These are phyloP conservation scores for Wickerhamiella qilinensis DNA, from an alignment of 805 yeast species.

Conservation along the genomic window DNA sequence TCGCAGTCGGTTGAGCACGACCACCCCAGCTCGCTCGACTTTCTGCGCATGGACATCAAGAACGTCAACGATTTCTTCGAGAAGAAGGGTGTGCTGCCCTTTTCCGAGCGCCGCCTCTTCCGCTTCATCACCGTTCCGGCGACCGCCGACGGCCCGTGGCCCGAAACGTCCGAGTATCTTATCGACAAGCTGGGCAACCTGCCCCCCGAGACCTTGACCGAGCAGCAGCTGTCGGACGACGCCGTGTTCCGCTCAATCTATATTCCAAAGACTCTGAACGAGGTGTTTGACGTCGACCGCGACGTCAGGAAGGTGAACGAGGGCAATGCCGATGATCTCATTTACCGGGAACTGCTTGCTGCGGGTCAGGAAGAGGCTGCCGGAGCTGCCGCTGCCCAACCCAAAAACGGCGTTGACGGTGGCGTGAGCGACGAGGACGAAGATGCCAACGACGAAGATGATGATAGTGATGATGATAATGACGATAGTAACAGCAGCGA, in stretches of 20 bases:
- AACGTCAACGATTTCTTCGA: slow-evolving; percentile 82
- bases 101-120: slow-evolving; percentile 70
- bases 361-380: background rate
- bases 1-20: slow-evolving; percentile 97
- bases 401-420: slow-evolving; percentile 10
- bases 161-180: slow-evolving; percentile 20
- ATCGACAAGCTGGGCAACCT: slow-evolving; percentile 13
- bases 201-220: slow-evolving; percentile 18
- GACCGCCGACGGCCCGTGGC: slow-evolving; percentile 24
- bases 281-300: slow-evolving; percentile 43
- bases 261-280: slow-evolving; percentile 50
- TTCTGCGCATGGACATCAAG: slow-evolving; percentile 92
- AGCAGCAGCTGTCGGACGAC: slow-evolving; percentile 49
- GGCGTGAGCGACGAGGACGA: slow-evolving; percentile 11
- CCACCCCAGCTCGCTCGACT: slow-evolving; percentile 92
- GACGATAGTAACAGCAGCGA: slow-evolving; percentile 7
- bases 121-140: slow-evolving; percentile 38
- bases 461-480: slow-evolving; percentile 18
- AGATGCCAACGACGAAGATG: slow-evolving; percentile 21
- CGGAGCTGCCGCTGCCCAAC: too few species aligned
- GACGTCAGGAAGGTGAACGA: slow-evolving; percentile 37
- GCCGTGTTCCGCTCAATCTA: slow-evolving; percentile 74
- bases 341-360: slow-evolving; percentile 22
- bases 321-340: slow-evolving; percentile 38
- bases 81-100: slow-evolving; percentile 54